These are phyloP conservation scores for Maudiozyma turicensis DNA, from an alignment of 805 yeast genomes.

Conservation along the genomic window DNA sequence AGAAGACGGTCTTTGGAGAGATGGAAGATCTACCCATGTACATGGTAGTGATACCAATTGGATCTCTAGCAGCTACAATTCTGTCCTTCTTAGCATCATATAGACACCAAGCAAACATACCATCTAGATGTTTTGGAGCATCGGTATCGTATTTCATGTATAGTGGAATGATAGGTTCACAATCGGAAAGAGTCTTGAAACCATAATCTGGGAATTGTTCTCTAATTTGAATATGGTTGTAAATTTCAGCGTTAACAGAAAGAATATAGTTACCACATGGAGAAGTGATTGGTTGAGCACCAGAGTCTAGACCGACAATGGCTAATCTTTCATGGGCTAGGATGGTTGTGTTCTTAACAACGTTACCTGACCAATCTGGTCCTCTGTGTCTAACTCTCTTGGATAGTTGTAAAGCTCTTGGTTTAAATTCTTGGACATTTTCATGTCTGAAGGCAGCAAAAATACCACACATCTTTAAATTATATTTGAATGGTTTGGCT, in stretches of 20 bases:
- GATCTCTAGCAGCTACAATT: slow-evolving; percentile 95
- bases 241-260: slow-evolving; percentile 96
- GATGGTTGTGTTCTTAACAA: slow-evolving; percentile 66
- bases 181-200: slow-evolving; percentile 83
- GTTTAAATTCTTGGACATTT: slow-evolving; percentile 71
- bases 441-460: slow-evolving; percentile 84
- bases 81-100: slow-evolving; percentile 81
- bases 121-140: slow-evolving; percentile 88
- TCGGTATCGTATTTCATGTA: slow-evolving; percentile 79
- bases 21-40: slow-evolving; percentile 80
- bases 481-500: neutral
- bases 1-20: slow-evolving; percentile 68
- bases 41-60: slow-evolving; percentile 92
- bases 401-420: slow-evolving; percentile 80
- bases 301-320: slow-evolving; percentile 93
- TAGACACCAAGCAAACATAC: slow-evolving; percentile 94
- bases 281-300: slow-evolving; percentile 94
- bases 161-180: slow-evolving; percentile 95
- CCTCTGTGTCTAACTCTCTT: slow-evolving; percentile 97
- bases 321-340: slow-evolving; percentile 94
- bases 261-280: slow-evolving; percentile 62
- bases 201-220: slow-evolving; percentile 59
- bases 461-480: slow-evolving; percentile 81
- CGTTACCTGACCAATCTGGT: slow-evolving; percentile 98
- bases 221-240: slow-evolving; percentile 90